Conservation (phyloP, 305 asterid genomes). For the Solanum hybrid region DNA sequence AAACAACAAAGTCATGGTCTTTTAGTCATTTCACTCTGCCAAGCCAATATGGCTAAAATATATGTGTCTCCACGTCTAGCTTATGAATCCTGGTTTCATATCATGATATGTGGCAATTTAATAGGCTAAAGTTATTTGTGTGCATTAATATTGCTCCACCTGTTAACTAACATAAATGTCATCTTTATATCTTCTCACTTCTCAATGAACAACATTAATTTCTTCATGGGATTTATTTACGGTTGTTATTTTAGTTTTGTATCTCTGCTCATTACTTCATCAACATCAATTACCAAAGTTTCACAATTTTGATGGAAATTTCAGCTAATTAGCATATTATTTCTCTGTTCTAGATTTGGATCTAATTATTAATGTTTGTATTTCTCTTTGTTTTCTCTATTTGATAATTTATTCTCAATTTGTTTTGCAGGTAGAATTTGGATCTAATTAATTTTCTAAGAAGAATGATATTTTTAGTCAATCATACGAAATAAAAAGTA, state of each 20-base stretch:
- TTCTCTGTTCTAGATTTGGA: not conserved
- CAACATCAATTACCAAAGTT: not conserved
- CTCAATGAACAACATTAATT: not conserved
- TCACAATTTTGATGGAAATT: not conserved
- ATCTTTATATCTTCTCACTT: not conserved
- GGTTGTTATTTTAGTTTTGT: not conserved
- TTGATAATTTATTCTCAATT: not conserved
- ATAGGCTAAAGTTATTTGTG: not conserved
- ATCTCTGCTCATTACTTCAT: not conserved
- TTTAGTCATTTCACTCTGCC: not conserved
- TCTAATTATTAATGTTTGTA: not conserved
- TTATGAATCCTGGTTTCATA: not conserved
- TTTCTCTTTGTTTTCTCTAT: not conserved
- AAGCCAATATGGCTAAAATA: not conserved
- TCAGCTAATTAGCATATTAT: not conserved
- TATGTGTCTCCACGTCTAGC: not conserved
- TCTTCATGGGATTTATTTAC: not conserved
- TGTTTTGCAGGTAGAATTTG: no score
- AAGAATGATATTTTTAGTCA: no score
- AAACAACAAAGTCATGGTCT: not conserved
- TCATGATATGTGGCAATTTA: not conserved
- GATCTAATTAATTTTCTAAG: not conserved
- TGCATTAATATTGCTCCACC: not conserved
- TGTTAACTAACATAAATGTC: not conserved
- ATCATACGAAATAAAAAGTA: not conserved